Evolutionary conservation across 225 moss, liverwort and hornwort genomes (phyloP), one percentile per base, ranked within the genome.

Genomic region (Bryum argenteum): DNA sequence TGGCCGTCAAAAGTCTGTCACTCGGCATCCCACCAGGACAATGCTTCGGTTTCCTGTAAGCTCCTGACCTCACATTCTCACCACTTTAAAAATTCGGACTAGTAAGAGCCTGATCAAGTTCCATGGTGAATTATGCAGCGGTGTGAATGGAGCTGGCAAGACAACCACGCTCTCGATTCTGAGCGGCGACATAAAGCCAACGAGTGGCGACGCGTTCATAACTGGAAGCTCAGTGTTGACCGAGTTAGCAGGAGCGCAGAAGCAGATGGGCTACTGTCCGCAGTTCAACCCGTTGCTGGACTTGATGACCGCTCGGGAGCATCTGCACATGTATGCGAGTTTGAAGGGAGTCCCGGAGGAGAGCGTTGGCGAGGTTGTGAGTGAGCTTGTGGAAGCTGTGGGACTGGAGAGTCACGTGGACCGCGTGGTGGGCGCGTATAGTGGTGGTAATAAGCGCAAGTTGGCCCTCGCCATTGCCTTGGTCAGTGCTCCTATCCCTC

Each of bases 21-120:
- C 85, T 96, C 23, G 96, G 91, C 65, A 91, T 96, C 39, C 87
- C 93, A 63, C 77, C 89, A 2, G 87, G 93, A 21, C 77, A 96
- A 84, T 96, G 96, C 43, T 96, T 96, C 72, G 96, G 96, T 41
- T 89, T 96, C 39, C 77, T 96, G 96, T 96, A 84, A 89, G 88
- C 33, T 33, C 33, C 33, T 59, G 44, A 4, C 38, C 45, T 24
- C 0, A 10, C 56, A 45, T 60, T 66, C 51, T 2, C 16, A 20
- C 8, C 66, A 2, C 4, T 39, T 20, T 21, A 54, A 24, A 48
- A 16, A 48, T 1, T 11, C 1, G 33, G 33, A 33, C 33, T 33
- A 33, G 33, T 26, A 26, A 26, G 26, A 26, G 2, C 26, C 26
- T 26, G 33, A 33, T 33, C 3, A 6, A 33, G 33, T 6, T 33